Evolutionary conservation across 2,329 filamentous ascomycete genomes (phyloP), one percentile per base, ranked within the genome.

Genomic region (Xylaria sp.): DNA sequence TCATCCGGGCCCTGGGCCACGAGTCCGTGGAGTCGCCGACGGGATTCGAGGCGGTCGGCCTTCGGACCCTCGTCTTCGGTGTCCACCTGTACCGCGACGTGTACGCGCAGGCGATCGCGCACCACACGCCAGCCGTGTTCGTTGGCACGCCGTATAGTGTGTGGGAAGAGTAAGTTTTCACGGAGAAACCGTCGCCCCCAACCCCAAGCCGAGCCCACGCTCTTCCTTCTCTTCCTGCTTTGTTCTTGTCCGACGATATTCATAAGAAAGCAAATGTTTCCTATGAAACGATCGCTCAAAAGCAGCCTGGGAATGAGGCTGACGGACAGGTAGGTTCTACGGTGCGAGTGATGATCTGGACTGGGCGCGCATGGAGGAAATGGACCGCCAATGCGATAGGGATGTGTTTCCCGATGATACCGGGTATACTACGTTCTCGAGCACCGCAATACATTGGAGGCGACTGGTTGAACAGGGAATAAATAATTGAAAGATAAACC

Each of bases 61-160:
- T 65, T 0, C 63, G 71, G 0, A 79, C 82, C 0, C 66, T 90
- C 1, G 73, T 88, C 2, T 90, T 82, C 59, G 86, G 83, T 1
- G 76, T 89, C 0, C 86, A 89, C 46, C 76, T 86, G 53, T 84
- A 85, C 52, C 74, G 72, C 19, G 74, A 71, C 37, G 76, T 81
- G 39, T 89, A 84, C 45, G 72, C 78, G 19, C 66, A 74, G 5
- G 76, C 84, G 0, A 69, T 90, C 1, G 62, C 71, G 1, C 64
- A 69, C 0, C 59, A 69, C 0, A 61, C 76, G 1, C 86, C 86
- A 0, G 76, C 72, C 0, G 63, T 87, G 2, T 82, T 85, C 11
- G 75, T 89, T 13, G 86, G 86, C 0, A 86, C 81, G 0, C 72
- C 74, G 0, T 78, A 76, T 64, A 71, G 76, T 7, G 72, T 75